phyloP scores from a whole-genome alignment of 108 stramenopile species.

The Nitzschia sp. region DNA sequence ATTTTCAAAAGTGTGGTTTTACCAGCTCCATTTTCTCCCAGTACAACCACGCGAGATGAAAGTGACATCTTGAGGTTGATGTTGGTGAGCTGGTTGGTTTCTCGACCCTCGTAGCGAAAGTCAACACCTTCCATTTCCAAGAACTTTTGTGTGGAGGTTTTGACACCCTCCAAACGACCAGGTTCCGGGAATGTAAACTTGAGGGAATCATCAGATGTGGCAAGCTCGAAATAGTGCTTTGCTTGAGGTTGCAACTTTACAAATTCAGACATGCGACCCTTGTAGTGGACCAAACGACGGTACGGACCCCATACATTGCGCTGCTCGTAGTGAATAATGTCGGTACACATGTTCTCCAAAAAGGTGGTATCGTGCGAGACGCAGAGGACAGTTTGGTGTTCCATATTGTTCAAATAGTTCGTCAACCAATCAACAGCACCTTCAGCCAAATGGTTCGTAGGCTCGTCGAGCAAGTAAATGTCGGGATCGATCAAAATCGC shows the following conservation, averaged over 20 bases:
- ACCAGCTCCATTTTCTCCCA: slow-evolving; percentile 91
- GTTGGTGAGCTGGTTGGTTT: slow-evolving; percentile 65
- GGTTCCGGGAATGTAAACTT: slow-evolving; percentile 90
- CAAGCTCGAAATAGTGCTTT: slow-evolving; percentile 94
- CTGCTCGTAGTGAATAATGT: slow-evolving; percentile 95
- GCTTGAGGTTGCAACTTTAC: slow-evolving; percentile 93
- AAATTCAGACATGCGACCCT: slow-evolving; percentile 87
- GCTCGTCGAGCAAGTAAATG: slow-evolving; percentile 93
- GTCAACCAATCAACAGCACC: slow-evolving; percentile 89
- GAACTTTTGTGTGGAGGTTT: slow-evolving; percentile 94
- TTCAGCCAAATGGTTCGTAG: slow-evolving; percentile 87
- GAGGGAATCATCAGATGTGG: slow-evolving; percentile 74
- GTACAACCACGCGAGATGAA: slow-evolving; percentile 82
- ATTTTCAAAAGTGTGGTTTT: slow-evolving; percentile 94
- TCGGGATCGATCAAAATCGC: slow-evolving; percentile 88
- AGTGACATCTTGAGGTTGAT: slow-evolving; percentile 89
- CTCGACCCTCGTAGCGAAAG: slow-evolving; percentile 82
- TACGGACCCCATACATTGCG: slow-evolving; percentile 86
- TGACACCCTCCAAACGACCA: slow-evolving; percentile 92
- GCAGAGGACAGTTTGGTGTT: slow-evolving; percentile 83
- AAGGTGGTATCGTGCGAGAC: slow-evolving; percentile 96
- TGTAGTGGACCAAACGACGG: slow-evolving; percentile 92
- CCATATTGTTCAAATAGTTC: slow-evolving; percentile 71
- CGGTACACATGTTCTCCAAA: slow-evolving; percentile 90
- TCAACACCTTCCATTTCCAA: slow-evolving; percentile 91